Percentiles rank a stretch among this genome's conserved stretches.
phyloP scores from a whole-genome alignment of 2,329 filamentous ascomycete species.

The Aspergillus quadricinctus region DNA sequence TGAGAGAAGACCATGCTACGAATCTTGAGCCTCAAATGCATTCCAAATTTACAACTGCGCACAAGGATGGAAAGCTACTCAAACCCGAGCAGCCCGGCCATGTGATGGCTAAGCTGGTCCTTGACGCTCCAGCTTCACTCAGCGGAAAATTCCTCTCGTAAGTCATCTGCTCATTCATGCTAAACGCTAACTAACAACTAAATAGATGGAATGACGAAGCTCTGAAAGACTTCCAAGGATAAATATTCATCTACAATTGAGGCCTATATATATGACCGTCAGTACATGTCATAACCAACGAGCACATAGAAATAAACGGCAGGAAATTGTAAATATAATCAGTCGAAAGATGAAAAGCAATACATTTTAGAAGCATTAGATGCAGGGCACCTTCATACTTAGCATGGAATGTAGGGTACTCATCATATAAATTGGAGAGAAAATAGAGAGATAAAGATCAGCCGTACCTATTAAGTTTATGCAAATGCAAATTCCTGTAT shows the following conservation, averaged over 20 bases:
- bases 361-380: constrained; percentile 54
- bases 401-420: constrained; percentile 58
- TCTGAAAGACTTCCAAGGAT: constrained; percentile 41
- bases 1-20: constrained; percentile 67
- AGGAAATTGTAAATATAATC: constrained; percentile 36
- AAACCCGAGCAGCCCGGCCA: constrained; percentile 78
- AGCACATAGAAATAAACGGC: constrained; percentile 15
- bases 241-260: constrained; percentile 10
- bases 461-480: constrained; percentile 19
- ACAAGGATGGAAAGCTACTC: constrained; percentile 67
- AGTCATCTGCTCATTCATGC: constrained; percentile 11
- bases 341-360: constrained; percentile 64
- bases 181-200: constrained; percentile 17
- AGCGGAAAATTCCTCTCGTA: constrained; percentile 67
- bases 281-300: constrained; percentile 24
- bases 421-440: constrained; percentile 44
- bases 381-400: constrained; percentile 52
- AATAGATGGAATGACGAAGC: constrained; percentile 44
- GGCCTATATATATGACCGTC: constrained; percentile 23
- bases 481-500: neutral
- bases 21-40: constrained; percentile 56
- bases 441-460: constrained; percentile 13
- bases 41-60: constrained; percentile 63
- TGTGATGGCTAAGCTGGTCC: constrained; percentile 76
- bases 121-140: constrained; percentile 61